Base-by-base conservation (phyloP, 2,329 filamentous ascomycete genomes). In the Aspergillus quadricinctus region DNA sequence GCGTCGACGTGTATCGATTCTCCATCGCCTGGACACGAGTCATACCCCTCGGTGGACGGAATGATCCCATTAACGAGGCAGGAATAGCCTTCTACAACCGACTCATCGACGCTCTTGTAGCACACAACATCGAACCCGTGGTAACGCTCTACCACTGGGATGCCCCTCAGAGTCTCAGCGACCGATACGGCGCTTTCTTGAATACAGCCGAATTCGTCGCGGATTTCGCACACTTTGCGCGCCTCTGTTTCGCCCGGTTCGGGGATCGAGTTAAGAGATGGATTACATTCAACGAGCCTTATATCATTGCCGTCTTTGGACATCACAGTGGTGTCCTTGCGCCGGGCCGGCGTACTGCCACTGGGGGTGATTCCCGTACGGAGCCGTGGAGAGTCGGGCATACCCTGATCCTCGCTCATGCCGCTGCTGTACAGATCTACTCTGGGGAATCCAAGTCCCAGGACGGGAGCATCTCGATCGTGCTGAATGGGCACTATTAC, bases 21-120 rank as follows among this genome's bases (percentile, higher is more conserved):
- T 75, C 73, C 7, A 72, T 80, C 43, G 70, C 76, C 0, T 80
- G 77, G 78, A 70, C 74, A 4, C 69, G 78, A 1, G 75, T 80
- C 35, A 70, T 80, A 19, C 78, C 78, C 0, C 76, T 79, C 28
- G 78, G 77, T 4, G 63, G 69, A 2, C 67, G 72, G 1, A 63
- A 68, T 3, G 75, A 72, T 37, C 70, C 73, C 0, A 63, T 80
- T 57, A 80, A 80, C 54, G 70, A 77, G 56, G 56, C 67, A 5
- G 78, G 74, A 0, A 64, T 80, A 11, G 66, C 66, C 0, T 77
- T 79, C 57, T 80, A 80, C 59, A 72, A 77, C 49, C 71, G 75
- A 51, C 60, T 80, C 1, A 76, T 80, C 49, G 68, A 78, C 49
- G 68, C 67, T 17, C 68, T 73, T 35, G 57, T 78, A 4, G 59